These are phyloP conservation scores for Boletellus emodensis DNA, from an alignment of 768 basidiomycete species.

Conservation along the genomic window DNA sequence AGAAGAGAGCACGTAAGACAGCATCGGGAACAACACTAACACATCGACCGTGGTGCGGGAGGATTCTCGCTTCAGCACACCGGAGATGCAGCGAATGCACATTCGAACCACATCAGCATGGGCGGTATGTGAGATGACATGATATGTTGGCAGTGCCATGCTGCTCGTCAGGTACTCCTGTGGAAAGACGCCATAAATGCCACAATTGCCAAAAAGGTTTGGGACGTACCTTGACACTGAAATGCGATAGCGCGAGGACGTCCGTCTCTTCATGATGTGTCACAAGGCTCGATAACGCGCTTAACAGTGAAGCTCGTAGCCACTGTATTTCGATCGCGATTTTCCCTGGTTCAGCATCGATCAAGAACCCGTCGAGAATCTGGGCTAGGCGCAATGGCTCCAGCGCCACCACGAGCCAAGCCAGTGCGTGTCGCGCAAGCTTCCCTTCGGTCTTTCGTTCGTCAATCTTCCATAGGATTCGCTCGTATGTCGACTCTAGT, in stretches of 20 bases:
- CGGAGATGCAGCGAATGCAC: background rate
- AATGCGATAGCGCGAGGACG: background rate
- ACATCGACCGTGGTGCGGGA: too few species aligned
- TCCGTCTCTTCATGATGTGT: background rate
- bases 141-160: background rate
- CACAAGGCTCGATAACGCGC: background rate
- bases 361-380: background rate
- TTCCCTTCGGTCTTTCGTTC: background rate
- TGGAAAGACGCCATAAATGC: too few species aligned
- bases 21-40: background rate
- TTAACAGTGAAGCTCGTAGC: background rate
- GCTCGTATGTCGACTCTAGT: constrained; percentile 2
- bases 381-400: background rate
- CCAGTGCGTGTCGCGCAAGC: background rate
- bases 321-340: background rate
- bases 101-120: background rate
- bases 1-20: background rate
- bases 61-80: background rate
- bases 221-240: background rate
- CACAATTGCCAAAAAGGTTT: background rate
- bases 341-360: background rate
- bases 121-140: background rate
- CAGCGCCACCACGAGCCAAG: background rate
- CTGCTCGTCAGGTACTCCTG: constrained; percentile 4
- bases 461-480: background rate